These are phyloP conservation scores for Nowakowskiella sp. DNA, from an alignment of 192 early-diverging fungal genomes.

Conservation along the genomic window DNA sequence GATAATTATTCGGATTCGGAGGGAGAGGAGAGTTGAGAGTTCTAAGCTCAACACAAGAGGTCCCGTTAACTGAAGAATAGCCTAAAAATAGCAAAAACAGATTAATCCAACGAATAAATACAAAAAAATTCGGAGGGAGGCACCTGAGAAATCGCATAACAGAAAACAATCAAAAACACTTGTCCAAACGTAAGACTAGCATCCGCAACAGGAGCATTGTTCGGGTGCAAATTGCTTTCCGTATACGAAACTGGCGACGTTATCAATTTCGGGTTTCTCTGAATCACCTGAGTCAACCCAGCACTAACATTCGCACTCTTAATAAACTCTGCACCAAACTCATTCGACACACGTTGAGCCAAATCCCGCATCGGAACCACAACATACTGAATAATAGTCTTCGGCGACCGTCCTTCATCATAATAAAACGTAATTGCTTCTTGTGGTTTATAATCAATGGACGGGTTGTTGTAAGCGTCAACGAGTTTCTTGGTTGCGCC, in stretches of 20 bases:
- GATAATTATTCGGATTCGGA: background rate
- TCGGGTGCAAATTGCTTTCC: background rate
- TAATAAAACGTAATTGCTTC: background rate
- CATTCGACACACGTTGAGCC: background rate
- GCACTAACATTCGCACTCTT: background rate
- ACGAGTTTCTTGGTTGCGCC: background rate
- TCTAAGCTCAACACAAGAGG: background rate
- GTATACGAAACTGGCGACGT: background rate
- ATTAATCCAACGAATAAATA: background rate
- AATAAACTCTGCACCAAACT: background rate
- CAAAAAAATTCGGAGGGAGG: background rate
- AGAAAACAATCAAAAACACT: background rate
- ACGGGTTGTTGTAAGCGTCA: background rate
- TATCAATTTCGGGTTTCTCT: background rate
- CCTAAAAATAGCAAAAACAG: background rate
- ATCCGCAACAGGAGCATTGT: background rate
- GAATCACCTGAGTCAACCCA: background rate
- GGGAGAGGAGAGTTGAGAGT: background rate
- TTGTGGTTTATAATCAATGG: background rate
- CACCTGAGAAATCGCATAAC: background rate
- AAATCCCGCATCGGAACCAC: background rate
- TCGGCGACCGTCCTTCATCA: background rate
- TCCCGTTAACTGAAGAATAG: background rate
- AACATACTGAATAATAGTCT: background rate
- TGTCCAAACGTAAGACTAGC: background rate